Conservation (phyloP, 2,329 filamentous ascomycete species). For the Ophiostoma sp. region DNA sequence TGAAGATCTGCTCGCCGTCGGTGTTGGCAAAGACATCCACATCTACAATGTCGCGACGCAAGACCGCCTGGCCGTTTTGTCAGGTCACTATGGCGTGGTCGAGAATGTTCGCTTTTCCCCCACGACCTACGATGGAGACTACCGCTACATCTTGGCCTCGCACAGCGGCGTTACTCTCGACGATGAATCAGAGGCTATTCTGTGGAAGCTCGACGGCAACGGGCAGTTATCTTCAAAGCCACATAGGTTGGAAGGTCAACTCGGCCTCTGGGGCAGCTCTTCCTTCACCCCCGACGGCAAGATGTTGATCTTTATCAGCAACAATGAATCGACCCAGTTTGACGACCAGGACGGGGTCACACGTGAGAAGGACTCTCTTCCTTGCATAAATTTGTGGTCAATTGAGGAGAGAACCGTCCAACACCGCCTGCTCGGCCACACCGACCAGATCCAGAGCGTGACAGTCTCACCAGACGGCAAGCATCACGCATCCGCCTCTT, state of each 20-base stretch:
- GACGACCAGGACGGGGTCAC: neutral
- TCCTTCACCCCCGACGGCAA: neutral
- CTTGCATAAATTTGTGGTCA: neutral
- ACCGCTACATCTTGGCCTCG: neutral
- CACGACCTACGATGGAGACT: neutral
- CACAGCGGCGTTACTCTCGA: neutral
- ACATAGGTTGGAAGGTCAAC: neutral
- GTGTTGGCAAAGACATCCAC: neutral
- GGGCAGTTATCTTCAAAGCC: neutral
- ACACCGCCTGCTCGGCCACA: neutral
- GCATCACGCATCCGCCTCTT: neutral
- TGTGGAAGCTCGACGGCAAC: neutral
- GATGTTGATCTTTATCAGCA: neutral
- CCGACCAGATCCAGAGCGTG: neutral
- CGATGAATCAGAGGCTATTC: neutral
- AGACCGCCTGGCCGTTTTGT: neutral
- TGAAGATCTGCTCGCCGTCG: neutral
- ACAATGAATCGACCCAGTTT: neutral
- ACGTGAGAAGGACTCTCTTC: neutral
- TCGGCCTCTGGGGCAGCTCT: conserved; percentile 1
- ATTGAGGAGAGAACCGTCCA: neutral
- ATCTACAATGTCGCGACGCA: neutral
- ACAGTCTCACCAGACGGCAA: neutral
- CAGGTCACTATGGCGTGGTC: neutral
- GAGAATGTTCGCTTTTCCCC: neutral